Conservation (phyloP, 495 filamentous ascomycete genomes). For the Penicillium tannophilum region DNA sequence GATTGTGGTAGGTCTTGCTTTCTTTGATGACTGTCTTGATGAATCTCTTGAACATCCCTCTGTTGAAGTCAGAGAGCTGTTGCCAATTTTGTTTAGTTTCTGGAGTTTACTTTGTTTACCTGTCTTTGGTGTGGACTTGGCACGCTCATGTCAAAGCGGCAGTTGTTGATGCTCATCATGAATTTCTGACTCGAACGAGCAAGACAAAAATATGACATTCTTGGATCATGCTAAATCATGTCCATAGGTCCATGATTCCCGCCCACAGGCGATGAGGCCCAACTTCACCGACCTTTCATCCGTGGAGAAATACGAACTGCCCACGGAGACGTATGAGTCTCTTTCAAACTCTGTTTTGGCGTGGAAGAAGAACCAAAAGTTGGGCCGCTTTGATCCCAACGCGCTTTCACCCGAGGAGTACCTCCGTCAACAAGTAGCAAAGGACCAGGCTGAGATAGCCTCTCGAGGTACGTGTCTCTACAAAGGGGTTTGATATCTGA, state of each 20-base stretch:
- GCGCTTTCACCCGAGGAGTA: conserved; percentile 61
- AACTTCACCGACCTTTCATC: conserved; percentile 79
- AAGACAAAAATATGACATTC: background rate
- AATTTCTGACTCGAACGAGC: background rate
- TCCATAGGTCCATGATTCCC: conserved; percentile 73
- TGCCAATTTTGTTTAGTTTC: background rate
- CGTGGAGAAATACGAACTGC: conserved; percentile 85
- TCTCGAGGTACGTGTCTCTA: conserved; percentile 52
- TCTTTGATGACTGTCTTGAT: background rate
- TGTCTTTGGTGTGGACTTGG: background rate
- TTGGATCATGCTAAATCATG: background rate
- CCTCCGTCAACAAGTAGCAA: conserved; percentile 68
- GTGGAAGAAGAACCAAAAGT: conserved; percentile 88
- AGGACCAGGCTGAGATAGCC: conserved; percentile 62
- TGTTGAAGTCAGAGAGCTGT: background rate
- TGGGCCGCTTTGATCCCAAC: conserved; percentile 91
- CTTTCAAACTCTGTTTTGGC: conserved; percentile 85
- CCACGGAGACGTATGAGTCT: conserved; percentile 76
- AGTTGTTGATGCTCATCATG: background rate
- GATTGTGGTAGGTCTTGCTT: conserved; percentile 40
- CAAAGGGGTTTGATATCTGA: background rate
- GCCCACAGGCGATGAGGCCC: conserved; percentile 66
- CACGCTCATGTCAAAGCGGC: no score
- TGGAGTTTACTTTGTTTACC: background rate
- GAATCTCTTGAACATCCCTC: background rate